phyloP scores from a whole-genome alignment of 176 grass and related monocot genomes.

The Cymbopogon citratus region DNA sequence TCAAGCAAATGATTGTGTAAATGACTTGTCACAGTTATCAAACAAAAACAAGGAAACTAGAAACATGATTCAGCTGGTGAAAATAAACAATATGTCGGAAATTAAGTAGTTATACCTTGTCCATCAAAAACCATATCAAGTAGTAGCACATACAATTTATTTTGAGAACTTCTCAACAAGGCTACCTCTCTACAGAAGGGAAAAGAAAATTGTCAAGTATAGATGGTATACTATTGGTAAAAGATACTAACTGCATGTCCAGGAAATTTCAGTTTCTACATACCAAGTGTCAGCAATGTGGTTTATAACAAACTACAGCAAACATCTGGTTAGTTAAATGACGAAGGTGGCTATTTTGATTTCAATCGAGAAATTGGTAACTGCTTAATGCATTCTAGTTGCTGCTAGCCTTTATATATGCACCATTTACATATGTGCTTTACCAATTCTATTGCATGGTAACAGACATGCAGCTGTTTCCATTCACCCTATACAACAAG shows the following conservation, averaged over 20 bases:
- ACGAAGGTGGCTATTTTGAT: neutral
- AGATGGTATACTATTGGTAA: neutral
- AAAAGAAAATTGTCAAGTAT: neutral
- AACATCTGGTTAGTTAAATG: neutral
- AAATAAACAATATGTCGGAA: conserved; percentile 5
- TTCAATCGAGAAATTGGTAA: neutral
- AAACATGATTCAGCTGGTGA: neutral
- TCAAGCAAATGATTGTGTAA: neutral
- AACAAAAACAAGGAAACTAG: conserved; percentile 3
- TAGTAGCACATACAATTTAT: conserved; percentile 69
- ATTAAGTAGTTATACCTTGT: conserved; percentile 50
- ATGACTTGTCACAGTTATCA: neutral
- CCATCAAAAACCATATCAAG: conserved; percentile 46
- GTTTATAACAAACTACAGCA: conserved; percentile 10
- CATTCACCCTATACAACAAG: neutral
- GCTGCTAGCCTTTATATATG: neutral
- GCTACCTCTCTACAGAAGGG: conserved; percentile 69
- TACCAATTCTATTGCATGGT: neutral
- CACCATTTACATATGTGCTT: neutral
- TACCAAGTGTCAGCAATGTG: conserved; percentile 3
- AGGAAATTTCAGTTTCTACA: neutral
- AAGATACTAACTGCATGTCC: neutral
- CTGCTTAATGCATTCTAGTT: conserved; percentile 14
- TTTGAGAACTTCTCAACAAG: conserved; percentile 65
- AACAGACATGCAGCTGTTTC: neutral